These are phyloP conservation scores for Bryoerythrophyllum caledonicum DNA, from an alignment of 225 moss, liverwort and hornwort genomes.

Conservation along the genomic window DNA sequence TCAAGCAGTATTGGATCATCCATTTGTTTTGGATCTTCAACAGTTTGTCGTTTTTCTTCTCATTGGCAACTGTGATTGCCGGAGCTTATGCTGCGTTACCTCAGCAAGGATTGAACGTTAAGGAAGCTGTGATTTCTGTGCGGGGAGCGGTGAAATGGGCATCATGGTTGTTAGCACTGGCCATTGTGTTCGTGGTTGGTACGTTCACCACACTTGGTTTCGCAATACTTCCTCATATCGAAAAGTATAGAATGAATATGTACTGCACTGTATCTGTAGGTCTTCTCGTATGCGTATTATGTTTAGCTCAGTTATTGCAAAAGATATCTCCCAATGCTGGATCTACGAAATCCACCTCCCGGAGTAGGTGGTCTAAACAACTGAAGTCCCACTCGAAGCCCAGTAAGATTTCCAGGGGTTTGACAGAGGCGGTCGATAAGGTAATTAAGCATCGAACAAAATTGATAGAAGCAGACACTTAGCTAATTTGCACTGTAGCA, in stretches of 20 bases:
- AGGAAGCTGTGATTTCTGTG: background rate
- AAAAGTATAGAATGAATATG: background rate
- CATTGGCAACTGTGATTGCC: background rate
- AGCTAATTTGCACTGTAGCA: too few species aligned
- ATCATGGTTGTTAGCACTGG: background rate
- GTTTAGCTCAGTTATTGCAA: too few species aligned
- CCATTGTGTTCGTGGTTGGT: background rate
- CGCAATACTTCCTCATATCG: background rate
- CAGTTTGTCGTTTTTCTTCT: background rate
- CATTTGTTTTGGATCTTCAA: slow-evolving; percentile 30
- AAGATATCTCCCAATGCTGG: too few species aligned
- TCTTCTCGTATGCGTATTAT: background rate
- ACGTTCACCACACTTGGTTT: background rate
- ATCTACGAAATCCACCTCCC: too few species aligned
- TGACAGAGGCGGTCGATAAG: too few species aligned
- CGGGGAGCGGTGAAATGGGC: background rate
- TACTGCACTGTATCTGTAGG: background rate
- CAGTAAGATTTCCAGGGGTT: too few species aligned
- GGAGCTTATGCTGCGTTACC: background rate
- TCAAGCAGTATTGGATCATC: background rate
- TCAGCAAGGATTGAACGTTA: background rate
- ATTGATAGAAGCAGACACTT: too few species aligned
- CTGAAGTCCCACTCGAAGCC: too few species aligned
- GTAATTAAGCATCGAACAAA: too few species aligned
- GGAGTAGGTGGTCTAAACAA: too few species aligned